Conservation (phyloP, 179 eudicot species). For the Beta macrorhiza region DNA sequence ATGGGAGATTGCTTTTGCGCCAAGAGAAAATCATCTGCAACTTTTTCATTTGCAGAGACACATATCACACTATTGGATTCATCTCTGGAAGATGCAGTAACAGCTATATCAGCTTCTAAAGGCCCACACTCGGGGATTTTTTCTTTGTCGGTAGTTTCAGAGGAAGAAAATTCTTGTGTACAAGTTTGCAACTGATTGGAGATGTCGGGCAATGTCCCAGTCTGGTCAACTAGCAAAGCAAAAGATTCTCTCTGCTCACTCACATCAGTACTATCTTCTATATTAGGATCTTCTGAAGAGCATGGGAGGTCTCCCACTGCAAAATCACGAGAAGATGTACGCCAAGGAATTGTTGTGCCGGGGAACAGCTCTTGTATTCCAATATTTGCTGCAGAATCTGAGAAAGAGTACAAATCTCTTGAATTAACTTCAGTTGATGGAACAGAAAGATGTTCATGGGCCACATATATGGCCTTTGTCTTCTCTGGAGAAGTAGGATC, state of each 20-base stretch:
- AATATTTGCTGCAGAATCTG: neutral
- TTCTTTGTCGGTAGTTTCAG: conserved; percentile 13
- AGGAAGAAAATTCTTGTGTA: neutral
- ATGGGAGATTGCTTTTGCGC: conserved; percentile 9
- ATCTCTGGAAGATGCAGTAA: conserved; percentile 8
- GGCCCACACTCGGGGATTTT: conserved; percentile 12
- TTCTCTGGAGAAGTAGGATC: conserved; percentile 7
- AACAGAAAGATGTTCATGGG: conserved; percentile 10
- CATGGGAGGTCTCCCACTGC: conserved; percentile 11
- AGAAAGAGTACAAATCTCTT: conserved; percentile 6
- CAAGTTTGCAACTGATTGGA: conserved; percentile 16
- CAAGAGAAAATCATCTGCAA: neutral
- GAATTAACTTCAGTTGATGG: conserved; percentile 13
- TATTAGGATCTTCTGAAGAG: conserved; percentile 17
- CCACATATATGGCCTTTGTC: conserved; percentile 6
- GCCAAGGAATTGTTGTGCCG: conserved; percentile 13
- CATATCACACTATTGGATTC: neutral
- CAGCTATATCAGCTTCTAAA: conserved; percentile 18
- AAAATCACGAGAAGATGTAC: conserved; percentile 1
- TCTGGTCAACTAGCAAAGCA: conserved; percentile 12
- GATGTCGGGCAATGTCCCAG: neutral
- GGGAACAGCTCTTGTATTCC: conserved; percentile 17
- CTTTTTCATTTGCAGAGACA: conserved; percentile 10
- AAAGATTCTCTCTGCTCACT: conserved; percentile 9
- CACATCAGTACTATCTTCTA: neutral